Evolutionary conservation across 1,284 basidiomycete genomes (phyloP).

Genomic region (Irpex rosettiformis): DNA sequence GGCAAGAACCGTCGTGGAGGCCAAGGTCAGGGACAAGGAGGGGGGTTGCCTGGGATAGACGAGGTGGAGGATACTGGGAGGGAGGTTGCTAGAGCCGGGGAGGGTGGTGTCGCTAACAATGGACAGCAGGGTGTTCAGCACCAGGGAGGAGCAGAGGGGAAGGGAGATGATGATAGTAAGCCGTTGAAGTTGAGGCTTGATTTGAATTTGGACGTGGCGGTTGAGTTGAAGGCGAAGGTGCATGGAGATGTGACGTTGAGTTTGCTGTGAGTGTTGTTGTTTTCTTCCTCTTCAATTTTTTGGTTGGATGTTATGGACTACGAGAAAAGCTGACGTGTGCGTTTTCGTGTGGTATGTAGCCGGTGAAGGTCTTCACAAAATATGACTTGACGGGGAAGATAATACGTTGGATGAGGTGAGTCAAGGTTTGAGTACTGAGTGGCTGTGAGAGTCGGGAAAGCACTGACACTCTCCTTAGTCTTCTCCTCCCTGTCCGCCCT

Average conservation of each 20-base stretch:
- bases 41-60: background rate
- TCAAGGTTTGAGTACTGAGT: no score
- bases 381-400: no score
- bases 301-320: no score
- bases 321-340: no score
- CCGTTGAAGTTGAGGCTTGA: background rate
- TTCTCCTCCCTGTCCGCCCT: no score
- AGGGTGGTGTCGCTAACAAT: background rate
- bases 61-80: background rate
- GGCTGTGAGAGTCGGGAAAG: no score
- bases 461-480: no score
- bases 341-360: no score
- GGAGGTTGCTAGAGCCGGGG: background rate
- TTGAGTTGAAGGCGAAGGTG: constrained; percentile 3
- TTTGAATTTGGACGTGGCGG: constrained; percentile 1
- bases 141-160: background rate
- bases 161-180: background rate
- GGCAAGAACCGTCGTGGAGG: background rate
- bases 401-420: no score
- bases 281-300: no score
- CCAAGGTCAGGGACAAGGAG: background rate
- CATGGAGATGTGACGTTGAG: background rate
- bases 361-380: no score
- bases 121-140: background rate
- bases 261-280: constrained; percentile 4